Evolutionary conservation across 176 grass and related monocot genomes (phyloP).

Genomic region (Canna indica): DNA sequence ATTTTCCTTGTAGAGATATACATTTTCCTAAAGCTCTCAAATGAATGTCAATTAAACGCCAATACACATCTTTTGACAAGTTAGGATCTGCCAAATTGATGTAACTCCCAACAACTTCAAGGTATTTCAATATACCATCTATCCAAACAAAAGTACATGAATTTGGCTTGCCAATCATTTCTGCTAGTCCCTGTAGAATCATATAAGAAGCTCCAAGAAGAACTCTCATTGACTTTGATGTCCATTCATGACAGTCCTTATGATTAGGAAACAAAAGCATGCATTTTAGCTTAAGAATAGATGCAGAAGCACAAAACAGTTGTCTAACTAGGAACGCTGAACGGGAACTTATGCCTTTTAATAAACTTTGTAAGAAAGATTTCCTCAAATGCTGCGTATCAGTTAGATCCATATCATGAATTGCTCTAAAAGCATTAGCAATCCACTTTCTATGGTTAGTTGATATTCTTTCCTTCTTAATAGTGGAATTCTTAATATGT

Average conservation of each 20-base stretch:
- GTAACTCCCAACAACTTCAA: slow-evolving; percentile 54
- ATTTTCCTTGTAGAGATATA: slow-evolving; percentile 74
- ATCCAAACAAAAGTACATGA: slow-evolving; percentile 65
- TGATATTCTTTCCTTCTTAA: slow-evolving; percentile 4
- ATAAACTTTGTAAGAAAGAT: slow-evolving; percentile 43
- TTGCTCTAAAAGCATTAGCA: slow-evolving; percentile 22
- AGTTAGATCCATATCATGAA: slow-evolving; percentile 33
- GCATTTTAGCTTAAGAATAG: slow-evolving; percentile 55
- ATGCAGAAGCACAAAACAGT: slow-evolving; percentile 62
- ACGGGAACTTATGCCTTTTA: slow-evolving; percentile 45
- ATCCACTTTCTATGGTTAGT: slow-evolving; percentile 7
- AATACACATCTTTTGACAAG: slow-evolving; percentile 53
- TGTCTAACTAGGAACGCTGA: slow-evolving; percentile 52
- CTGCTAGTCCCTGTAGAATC: slow-evolving; percentile 59
- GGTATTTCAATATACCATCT: slow-evolving; percentile 72
- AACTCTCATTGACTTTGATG: slow-evolving; percentile 30
- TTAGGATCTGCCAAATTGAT: slow-evolving; percentile 46
- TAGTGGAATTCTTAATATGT: background rate
- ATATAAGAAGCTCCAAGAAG: slow-evolving; percentile 49
- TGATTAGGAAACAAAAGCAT: slow-evolving; percentile 29
- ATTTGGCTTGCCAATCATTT: slow-evolving; percentile 39
- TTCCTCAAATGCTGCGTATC: slow-evolving; percentile 30
- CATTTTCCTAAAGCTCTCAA: slow-evolving; percentile 81
- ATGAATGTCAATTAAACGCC: slow-evolving; percentile 46
- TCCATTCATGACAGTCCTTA: slow-evolving; percentile 20